Conservation (phyloP, 805 yeast genomes). For the Ogataea siamensis region DNA sequence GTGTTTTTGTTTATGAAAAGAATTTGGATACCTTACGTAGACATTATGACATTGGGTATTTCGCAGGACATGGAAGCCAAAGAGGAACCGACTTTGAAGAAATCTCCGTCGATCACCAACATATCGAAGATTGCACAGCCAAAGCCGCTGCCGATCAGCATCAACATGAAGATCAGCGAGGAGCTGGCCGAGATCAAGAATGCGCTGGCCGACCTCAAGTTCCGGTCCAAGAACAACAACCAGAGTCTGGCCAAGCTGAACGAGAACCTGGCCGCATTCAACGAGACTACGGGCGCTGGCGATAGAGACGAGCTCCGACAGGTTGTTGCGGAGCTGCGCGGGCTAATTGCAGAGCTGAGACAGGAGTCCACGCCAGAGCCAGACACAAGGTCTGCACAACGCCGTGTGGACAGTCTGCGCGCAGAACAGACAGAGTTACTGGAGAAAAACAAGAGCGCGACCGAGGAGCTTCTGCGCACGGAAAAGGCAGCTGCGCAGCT, state of each 20-base stretch:
- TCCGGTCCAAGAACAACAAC: slow-evolving; percentile 22
- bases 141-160: slow-evolving; percentile 24
- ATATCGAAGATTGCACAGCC: slow-evolving; percentile 22
- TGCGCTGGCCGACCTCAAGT: slow-evolving; percentile 20
- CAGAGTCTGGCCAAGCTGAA: slow-evolving; percentile 21
- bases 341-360: background rate
- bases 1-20: slow-evolving; percentile 15
- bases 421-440: slow-evolving; percentile 1
- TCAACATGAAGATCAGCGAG: slow-evolving; percentile 22
- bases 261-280: slow-evolving; percentile 22
- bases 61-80: slow-evolving; percentile 4
- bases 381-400: too few species aligned
- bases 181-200: slow-evolving; percentile 21
- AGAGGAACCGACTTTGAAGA: slow-evolving; percentile 14
- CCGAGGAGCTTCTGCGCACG: slow-evolving; percentile 3
- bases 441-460: slow-evolving; percentile 4
- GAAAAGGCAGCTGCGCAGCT: slow-evolving; percentile 4
- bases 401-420: slow-evolving; percentile 1
- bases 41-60: slow-evolving; percentile 10
- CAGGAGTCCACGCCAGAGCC: too few species aligned
- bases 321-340: slow-evolving; percentile 2
- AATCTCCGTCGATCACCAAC: slow-evolving; percentile 23
- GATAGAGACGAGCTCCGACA: slow-evolving; percentile 3
- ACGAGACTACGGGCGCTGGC: slow-evolving; percentile 12
- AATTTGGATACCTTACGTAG: slow-evolving; percentile 11